A percentile compares a stretch with the other conserved stretches of the same genome.
Evolutionary conservation across 192 early-diverging fungal genomes (phyloP).

Genomic region (Gigaspora rosea): DNA sequence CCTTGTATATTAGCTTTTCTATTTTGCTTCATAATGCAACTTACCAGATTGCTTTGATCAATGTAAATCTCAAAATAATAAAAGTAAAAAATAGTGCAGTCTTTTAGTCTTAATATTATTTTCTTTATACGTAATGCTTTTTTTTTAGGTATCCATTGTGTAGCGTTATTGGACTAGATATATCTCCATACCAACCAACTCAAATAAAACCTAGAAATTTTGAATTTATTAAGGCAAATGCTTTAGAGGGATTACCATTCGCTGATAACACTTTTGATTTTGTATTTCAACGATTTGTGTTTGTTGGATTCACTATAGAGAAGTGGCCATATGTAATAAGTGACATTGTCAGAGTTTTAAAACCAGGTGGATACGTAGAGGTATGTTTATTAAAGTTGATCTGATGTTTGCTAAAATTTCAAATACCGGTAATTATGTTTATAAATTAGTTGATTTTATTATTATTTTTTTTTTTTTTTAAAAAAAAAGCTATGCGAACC

Average conservation of each 20-base stretch:
- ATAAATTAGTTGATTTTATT: too few species aligned
- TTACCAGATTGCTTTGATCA: too few species aligned
- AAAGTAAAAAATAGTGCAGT: too few species aligned
- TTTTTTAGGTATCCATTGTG: neutral
- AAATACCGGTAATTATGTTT: too few species aligned
- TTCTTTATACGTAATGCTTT: too few species aligned
- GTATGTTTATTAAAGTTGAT: neutral
- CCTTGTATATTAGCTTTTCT: too few species aligned
- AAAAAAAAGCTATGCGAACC: too few species aligned
- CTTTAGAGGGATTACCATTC: slow-evolving; percentile 42
- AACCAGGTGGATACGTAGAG: slow-evolving; percentile 44
- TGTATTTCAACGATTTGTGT: slow-evolving; percentile 3
- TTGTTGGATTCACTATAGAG: neutral
- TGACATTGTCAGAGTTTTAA: slow-evolving; percentile 42
- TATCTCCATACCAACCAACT: neutral
- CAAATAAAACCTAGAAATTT: neutral
- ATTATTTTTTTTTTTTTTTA: too few species aligned
- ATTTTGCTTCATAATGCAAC: too few species aligned
- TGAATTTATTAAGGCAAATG: slow-evolving; percentile 40
- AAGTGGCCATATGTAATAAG: slow-evolving; percentile 6
- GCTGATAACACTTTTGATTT: slow-evolving; percentile 50
- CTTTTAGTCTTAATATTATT: too few species aligned
- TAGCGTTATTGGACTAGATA: slow-evolving; percentile 7
- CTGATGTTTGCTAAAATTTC: too few species aligned
- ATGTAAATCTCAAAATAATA: too few species aligned